Conservation (phyloP, 208 protist genomes). For the Wallacemonas sp. region DNA sequence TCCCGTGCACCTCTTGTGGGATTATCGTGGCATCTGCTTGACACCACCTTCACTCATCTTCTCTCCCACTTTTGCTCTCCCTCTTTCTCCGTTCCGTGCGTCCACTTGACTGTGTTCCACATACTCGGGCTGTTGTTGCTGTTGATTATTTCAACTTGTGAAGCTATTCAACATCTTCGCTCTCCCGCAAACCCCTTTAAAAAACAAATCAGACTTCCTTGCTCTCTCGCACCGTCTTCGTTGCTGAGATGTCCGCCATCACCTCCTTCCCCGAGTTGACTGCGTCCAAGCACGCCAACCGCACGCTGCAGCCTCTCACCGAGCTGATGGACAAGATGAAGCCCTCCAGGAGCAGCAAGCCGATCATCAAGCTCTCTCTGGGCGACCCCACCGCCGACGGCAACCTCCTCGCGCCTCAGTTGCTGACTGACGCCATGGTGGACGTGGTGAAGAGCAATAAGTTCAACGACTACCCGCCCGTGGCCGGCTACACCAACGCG, state of each 20-base stretch:
- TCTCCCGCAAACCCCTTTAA: no score
- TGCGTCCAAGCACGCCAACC: slow-evolving; percentile 38
- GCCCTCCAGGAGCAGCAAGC: slow-evolving; percentile 21
- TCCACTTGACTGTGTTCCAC: not conserved
- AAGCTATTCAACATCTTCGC: no score
- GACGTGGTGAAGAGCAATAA: slow-evolving; percentile 23
- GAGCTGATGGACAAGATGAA: slow-evolving; percentile 55
- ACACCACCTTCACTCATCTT: not conserved
- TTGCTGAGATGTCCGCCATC: slow-evolving; percentile 2
- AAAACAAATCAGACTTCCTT: no score
- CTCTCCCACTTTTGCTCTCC: not conserved
- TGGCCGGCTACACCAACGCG: slow-evolving; percentile 27
- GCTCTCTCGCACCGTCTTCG: no score
- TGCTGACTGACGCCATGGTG: slow-evolving; percentile 36
- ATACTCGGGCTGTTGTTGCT: not conserved
- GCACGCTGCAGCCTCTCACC: slow-evolving; percentile 30
- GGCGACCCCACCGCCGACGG: slow-evolving; percentile 77
- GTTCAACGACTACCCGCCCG: slow-evolving; percentile 56
- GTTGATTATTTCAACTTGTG: not conserved
- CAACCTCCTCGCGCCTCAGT: slow-evolving; percentile 52
- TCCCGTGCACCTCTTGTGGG: not conserved
- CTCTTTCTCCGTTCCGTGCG: not conserved
- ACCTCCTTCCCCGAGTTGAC: slow-evolving; percentile 20
- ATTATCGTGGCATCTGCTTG: no score
- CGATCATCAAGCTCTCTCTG: slow-evolving; percentile 24